Conservation (phyloP, 2,329 filamentous ascomycete species). For the Penicillium sp. region DNA sequence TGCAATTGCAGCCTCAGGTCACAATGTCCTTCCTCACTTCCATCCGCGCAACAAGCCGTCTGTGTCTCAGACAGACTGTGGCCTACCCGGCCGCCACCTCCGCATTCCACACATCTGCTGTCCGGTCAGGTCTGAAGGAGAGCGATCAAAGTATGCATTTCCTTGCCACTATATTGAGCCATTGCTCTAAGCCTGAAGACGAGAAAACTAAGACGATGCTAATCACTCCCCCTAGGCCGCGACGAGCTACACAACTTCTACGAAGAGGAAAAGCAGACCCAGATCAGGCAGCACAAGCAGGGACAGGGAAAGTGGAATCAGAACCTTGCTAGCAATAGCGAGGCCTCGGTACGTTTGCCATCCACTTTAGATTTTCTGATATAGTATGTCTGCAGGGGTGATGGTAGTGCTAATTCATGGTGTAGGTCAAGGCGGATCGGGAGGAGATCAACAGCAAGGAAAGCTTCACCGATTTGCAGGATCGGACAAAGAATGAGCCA, state of each 20-base stretch:
- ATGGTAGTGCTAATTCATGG: not conserved
- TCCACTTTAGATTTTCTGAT: not conserved
- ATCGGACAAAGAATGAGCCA: constrained; percentile 58
- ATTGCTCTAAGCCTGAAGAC: too few relatives aligned
- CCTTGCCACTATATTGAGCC: not conserved
- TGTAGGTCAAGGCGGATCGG: constrained; percentile 65
- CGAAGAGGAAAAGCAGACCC: constrained; percentile 67
- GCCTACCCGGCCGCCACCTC: constrained; percentile 23
- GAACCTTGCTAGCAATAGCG: constrained; percentile 76
- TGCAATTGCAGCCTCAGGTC: too few relatives aligned
- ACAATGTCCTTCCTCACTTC: constrained; percentile 44
- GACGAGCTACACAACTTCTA: constrained; percentile 51
- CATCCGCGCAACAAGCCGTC: constrained; percentile 31
- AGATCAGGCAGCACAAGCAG: constrained; percentile 53
- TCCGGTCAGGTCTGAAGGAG: constrained; percentile 38
- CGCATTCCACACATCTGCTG: constrained; percentile 37
- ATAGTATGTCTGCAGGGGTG: not conserved
- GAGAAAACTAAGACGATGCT: not conserved
- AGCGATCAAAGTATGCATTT: constrained; percentile 37
- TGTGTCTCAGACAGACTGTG: constrained; percentile 23
- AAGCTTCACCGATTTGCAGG: constrained; percentile 58
- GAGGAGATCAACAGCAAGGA: constrained; percentile 48
- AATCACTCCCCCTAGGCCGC: constrained; percentile 37
- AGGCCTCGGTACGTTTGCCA: constrained; percentile 66
- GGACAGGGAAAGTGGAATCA: constrained; percentile 78